Evolutionary conservation across 1,284 basidiomycete species (phyloP).

Genomic region (Ceratobasidium theobromae): DNA sequence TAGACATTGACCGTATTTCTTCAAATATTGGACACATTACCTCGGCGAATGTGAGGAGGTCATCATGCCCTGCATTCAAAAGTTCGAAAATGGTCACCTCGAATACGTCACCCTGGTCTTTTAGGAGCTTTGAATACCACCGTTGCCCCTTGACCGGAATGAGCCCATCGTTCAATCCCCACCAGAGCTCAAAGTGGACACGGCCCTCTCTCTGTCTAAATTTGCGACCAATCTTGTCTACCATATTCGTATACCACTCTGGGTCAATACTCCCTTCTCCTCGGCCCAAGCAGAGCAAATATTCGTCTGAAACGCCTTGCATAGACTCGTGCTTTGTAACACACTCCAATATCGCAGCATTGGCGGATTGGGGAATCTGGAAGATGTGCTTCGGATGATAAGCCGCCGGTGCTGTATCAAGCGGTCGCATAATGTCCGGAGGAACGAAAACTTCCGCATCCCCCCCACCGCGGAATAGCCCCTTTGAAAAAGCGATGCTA

Average conservation of each 20-base stretch:
- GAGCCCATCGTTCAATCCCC: conserved; percentile 3
- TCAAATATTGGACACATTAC: conserved; percentile 29
- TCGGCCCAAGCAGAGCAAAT: conserved; percentile 26
- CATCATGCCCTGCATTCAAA: conserved; percentile 22
- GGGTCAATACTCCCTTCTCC: conserved; percentile 23
- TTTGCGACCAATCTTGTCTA: background rate
- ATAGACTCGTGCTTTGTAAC: conserved; percentile 17
- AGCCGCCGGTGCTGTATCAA: background rate
- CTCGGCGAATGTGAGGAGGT: conserved; percentile 12
- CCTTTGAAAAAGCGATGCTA: conserved; percentile 18
- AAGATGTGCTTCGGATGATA: conserved; percentile 13
- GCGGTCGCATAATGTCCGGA: conserved; percentile 5
- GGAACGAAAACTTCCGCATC: background rate
- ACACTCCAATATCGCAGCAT: background rate
- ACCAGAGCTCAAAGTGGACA: conserved; percentile 28
- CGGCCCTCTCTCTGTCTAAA: background rate
- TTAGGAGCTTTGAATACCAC: conserved; percentile 20
- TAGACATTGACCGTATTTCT: background rate
- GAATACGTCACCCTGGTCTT: conserved; percentile 5
- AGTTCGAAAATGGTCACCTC: conserved; percentile 7
- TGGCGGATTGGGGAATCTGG: background rate
- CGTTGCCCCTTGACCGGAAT: conserved; percentile 23
- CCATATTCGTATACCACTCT: conserved; percentile 5
- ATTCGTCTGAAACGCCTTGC: conserved; percentile 29
- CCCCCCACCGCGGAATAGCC: background rate